These are phyloP conservation scores for Corrigiola litoralis DNA, from an alignment of 179 eudicot genomes.

Conservation along the genomic window DNA sequence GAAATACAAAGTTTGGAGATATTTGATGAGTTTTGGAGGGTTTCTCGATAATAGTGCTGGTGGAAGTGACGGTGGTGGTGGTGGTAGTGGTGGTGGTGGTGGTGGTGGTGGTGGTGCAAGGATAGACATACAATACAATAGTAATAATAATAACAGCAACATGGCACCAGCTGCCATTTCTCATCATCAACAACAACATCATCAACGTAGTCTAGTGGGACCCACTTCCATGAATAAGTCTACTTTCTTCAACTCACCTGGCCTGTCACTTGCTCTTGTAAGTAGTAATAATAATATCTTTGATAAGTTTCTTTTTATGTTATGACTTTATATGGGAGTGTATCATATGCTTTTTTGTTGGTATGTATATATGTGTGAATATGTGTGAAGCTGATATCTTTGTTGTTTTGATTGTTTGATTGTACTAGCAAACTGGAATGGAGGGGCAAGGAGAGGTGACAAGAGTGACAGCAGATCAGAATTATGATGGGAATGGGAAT, in stretches of 20 bases:
- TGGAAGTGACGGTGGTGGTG: conserved; percentile 39
- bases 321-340: too few relatives aligned
- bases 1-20: background rate
- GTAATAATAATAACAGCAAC: conserved; percentile 20
- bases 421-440: conserved; percentile 71
- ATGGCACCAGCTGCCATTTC: conserved; percentile 52
- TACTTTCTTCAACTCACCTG: conserved; percentile 71
- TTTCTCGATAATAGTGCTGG: conserved; percentile 52
- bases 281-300: too few relatives aligned
- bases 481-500: conserved; percentile 32
- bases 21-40: conserved; percentile 94
- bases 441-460: conserved; percentile 73
- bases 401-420: background rate
- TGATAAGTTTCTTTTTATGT: background rate
- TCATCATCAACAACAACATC: conserved; percentile 32
- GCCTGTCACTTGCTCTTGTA: conserved; percentile 96
- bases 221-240: conserved; percentile 47
- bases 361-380: background rate
- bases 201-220: conserved; percentile 22
- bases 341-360: background rate
- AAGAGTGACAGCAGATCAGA: conserved; percentile 51
- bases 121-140: conserved; percentile 29
- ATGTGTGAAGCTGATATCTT: background rate
- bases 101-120: conserved; percentile 24
- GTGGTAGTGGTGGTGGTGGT: conserved; percentile 34